phyloP scores from a whole-genome alignment of 768 basidiomycete species.

The Rhodosporidiobolus sp. region DNA sequence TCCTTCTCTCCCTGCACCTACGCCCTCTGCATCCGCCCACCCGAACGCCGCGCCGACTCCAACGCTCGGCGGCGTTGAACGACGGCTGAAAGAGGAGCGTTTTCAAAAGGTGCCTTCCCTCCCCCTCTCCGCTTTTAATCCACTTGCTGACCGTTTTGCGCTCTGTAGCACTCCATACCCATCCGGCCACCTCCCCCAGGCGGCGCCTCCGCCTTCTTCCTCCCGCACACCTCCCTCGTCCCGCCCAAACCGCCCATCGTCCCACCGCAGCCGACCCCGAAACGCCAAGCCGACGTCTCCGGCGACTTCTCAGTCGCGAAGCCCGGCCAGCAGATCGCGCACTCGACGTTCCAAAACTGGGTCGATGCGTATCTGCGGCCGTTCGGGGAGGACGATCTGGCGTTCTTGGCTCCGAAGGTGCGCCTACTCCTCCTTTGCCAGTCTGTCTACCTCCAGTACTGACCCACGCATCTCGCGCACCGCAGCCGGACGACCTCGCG shows the following conservation, averaged over 20 bases:
- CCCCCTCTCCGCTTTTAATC: neutral
- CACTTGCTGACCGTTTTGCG: neutral
- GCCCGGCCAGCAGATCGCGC: constrained; percentile 50
- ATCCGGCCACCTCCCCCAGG: constrained; percentile 26
- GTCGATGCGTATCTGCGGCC: constrained; percentile 86
- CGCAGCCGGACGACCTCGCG: constrained; percentile 71
- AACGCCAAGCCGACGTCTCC: constrained; percentile 51
- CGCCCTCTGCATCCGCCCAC: neutral
- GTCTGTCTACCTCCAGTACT: neutral
- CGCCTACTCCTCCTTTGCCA: constrained; percentile 13
- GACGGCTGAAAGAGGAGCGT: constrained; percentile 29
- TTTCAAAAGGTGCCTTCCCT: constrained; percentile 23
- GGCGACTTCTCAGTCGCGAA: constrained; percentile 53
- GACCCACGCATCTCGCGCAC: neutral
- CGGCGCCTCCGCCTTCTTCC: constrained; percentile 29
- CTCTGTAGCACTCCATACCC: constrained; percentile 27
- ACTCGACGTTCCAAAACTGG: constrained; percentile 73
- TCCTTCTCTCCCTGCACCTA: neutral
- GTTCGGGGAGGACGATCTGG: constrained; percentile 91
- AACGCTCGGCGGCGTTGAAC: neutral
- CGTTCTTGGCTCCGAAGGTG: constrained; percentile 81
- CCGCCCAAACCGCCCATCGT: constrained; percentile 31
- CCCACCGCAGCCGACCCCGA: constrained; percentile 48
- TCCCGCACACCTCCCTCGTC: constrained; percentile 31
- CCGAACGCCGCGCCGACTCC: neutral